Evolutionary conservation across 495 filamentous ascomycete genomes (phyloP).

Genomic region (Tuber calosporum): DNA sequence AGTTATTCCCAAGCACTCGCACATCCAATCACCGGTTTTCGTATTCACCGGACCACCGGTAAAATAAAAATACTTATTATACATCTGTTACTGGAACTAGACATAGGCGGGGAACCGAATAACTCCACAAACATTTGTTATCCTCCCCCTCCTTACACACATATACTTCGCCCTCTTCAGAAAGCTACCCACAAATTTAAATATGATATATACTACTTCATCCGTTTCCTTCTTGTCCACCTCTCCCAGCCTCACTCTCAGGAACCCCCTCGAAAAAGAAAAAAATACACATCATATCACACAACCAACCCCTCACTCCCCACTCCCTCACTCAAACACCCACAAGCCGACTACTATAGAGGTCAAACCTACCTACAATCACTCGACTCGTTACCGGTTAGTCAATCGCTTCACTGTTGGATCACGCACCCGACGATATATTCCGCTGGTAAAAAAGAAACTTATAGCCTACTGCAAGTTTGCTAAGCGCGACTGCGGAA

Average conservation of each 20-base stretch:
- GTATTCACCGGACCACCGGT: neutral
- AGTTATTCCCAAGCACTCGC: neutral
- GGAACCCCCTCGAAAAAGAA: neutral
- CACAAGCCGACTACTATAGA: conserved; percentile 4
- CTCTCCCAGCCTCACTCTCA: neutral
- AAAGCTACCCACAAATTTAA: neutral
- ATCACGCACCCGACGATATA: conserved; percentile 43
- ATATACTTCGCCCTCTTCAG: neutral
- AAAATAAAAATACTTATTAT: neutral
- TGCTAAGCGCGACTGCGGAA: no score
- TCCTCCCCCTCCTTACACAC: neutral
- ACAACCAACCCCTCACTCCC: neutral
- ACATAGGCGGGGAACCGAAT: no score
- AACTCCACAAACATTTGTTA: no score
- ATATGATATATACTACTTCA: neutral
- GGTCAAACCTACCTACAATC: conserved; percentile 48
- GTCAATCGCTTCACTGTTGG: conserved; percentile 65
- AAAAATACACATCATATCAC: no score
- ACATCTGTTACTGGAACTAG: no score
- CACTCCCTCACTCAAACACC: neutral
- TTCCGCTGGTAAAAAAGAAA: neutral
- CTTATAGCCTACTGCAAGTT: no score
- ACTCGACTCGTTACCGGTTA: conserved; percentile 63
- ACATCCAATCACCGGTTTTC: neutral
- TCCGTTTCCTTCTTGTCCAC: neutral